Conservation (phyloP, 2,329 filamentous ascomycete genomes). For the Arthrobotrys musiformis region DNA sequence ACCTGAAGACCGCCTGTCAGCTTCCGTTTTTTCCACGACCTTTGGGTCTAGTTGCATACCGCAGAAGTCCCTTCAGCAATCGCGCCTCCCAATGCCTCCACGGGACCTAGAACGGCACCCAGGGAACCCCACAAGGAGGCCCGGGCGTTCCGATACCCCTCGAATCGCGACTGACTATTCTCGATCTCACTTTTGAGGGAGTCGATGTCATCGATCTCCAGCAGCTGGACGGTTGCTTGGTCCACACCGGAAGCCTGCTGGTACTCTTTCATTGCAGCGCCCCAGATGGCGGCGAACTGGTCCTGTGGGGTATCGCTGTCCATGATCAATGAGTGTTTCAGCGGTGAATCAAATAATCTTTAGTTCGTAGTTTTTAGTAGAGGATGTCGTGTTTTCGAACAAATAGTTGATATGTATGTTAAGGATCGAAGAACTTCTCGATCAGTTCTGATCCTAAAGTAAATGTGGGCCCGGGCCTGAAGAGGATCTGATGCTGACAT, state of each 20-base stretch:
- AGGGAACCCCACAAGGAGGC: conserved; percentile 22
- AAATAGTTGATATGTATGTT: too few relatives aligned
- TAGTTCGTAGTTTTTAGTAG: too few relatives aligned
- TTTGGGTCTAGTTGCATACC: neutral
- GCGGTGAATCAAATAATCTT: neutral
- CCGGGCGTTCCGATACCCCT: conserved; percentile 1
- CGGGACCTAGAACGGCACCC: conserved; percentile 7
- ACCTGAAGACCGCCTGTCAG: neutral
- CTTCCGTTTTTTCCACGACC: neutral
- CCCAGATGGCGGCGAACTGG: conserved; percentile 11
- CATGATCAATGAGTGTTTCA: too few relatives aligned
- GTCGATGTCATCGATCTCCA: neutral
- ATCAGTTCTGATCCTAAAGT: too few relatives aligned
- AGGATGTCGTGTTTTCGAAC: too few relatives aligned
- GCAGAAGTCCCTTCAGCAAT: conserved; percentile 1
- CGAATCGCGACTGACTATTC: conserved; percentile 10
- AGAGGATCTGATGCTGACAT: too few relatives aligned
- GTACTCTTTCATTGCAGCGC: neutral
- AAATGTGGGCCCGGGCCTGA: too few relatives aligned
- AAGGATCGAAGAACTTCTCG: too few relatives aligned
- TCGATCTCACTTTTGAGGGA: conserved; percentile 6
- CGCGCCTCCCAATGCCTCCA: conserved; percentile 7
- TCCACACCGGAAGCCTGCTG: neutral
- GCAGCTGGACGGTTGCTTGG: neutral
- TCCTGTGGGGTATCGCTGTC: neutral